Conservation (phyloP, 2,329 filamentous ascomycete species). For the Elsinoe necatrix region DNA sequence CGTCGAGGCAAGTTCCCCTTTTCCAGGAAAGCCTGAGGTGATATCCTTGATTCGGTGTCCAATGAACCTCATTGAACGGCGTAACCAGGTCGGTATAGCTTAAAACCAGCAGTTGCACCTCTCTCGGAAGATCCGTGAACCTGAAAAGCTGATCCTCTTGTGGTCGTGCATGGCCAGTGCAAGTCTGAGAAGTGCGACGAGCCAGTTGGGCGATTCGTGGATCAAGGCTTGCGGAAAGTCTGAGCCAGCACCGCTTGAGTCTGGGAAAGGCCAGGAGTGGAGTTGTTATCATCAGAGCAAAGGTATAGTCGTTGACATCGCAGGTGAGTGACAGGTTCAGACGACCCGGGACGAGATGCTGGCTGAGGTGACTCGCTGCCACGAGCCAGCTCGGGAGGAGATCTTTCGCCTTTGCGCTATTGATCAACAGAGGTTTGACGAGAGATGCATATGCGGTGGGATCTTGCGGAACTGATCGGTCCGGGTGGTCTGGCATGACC, state of each 20-base stretch:
- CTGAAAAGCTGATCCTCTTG: neutral
- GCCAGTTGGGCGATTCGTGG: neutral
- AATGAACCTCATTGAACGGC: neutral
- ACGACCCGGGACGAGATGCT: neutral
- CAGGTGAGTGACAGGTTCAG: neutral
- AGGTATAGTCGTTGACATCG: neutral
- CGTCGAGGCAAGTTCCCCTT: neutral
- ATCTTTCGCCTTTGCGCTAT: neutral
- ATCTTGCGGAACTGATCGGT: neutral
- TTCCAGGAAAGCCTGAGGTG: neutral
- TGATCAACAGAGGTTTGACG: neutral
- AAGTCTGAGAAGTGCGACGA: neutral
- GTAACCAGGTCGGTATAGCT: neutral
- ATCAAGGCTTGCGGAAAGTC: neutral
- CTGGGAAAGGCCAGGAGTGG: neutral
- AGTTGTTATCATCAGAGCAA: neutral
- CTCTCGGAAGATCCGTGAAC: neutral
- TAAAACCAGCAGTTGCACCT: neutral
- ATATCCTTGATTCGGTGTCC: neutral
- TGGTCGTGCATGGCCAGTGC: neutral
- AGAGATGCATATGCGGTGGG: neutral
- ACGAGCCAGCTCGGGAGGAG: neutral
- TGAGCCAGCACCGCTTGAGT: neutral
- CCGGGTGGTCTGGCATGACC: neutral
- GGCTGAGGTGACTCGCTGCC: neutral